Evolutionary conservation across 2,329 filamentous ascomycete genomes (phyloP).

Genomic region (Ascocoryne sarcoides): DNA sequence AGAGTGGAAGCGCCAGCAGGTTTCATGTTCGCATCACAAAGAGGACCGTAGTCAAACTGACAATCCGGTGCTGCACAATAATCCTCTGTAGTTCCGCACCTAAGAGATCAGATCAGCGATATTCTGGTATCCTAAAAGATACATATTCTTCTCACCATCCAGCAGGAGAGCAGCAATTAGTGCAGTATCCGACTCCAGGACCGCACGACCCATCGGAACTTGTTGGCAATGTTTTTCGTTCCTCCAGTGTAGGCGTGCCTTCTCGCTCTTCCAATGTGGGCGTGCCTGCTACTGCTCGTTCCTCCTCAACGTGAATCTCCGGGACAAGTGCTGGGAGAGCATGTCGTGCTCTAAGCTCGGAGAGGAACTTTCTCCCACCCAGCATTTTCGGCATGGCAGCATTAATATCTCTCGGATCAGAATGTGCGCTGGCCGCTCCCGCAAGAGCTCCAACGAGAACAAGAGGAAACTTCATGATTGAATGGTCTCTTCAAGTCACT

Average conservation of each 20-base stretch:
- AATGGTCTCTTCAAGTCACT: background rate
- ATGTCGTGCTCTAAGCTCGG: constrained; percentile 18
- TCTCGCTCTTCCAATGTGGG: constrained; percentile 5
- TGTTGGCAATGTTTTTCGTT: no score
- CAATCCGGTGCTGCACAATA: constrained; percentile 56
- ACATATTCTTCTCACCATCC: no score
- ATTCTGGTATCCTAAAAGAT: no score
- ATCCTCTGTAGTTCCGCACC: constrained; percentile 27
- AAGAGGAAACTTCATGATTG: constrained; percentile 15
- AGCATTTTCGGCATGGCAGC: constrained; percentile 17
- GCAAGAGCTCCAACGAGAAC: constrained; percentile 12
- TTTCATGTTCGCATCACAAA: constrained; percentile 49
- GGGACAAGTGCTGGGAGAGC: constrained; percentile 9
- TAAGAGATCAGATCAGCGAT: no score
- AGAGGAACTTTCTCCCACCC: constrained; percentile 21
- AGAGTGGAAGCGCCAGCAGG: constrained; percentile 48
- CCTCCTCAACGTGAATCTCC: constrained; percentile 5
- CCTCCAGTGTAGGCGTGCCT: constrained; percentile 5
- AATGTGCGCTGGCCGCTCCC: constrained; percentile 16
- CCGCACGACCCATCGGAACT: constrained; percentile 20
- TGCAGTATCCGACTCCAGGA: constrained; percentile 19
- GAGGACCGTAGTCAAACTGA: constrained; percentile 50
- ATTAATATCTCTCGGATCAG: constrained; percentile 7
- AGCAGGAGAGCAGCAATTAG: constrained; percentile 22
- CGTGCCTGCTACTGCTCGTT: background rate